Base-by-base conservation (phyloP, 208 protist genomes). In the Leishmania tropica region DNA sequence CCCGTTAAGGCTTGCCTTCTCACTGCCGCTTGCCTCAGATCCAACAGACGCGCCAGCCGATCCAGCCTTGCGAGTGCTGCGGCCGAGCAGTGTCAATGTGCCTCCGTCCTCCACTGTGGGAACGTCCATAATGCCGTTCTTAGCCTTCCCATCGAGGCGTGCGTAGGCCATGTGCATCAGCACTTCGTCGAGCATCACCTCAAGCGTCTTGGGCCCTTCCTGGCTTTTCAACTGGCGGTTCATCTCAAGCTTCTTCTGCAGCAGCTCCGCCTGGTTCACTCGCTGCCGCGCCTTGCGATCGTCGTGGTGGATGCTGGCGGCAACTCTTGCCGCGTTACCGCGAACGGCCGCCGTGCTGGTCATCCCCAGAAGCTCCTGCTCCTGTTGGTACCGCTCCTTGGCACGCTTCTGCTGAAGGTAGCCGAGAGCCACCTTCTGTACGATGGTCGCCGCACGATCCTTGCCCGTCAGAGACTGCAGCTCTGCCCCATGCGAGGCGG, bases 191-290 rank as follows among this genome's bases (percentile, higher is more conserved):
- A 98, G 90, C 92, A 99, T 98, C 80, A 92, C 91, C 85, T 99
- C 97, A 89, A 98, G 97, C 83, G 96, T 98, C 78, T 97, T 91
- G 51, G 94, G 93, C 3, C 97, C 98, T 77, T 99, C 97, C 74
- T 96, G 91, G 11, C 92, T 89, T 70, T 94, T 92, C 47, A 99
- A 87, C 80, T 95, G 83, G 54, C 74, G 58, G 81, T 96, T 86
- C 80, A 98, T 86, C 72, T 93, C 90, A 0, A 93, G 72, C n/a
- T 92, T 90, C 80, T 95, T 93, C 70, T 96, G 88, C 68, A 86
- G 83, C 78, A 98, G 93, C 84, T 98, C 93, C 8, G 92, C 89
- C 35, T 96, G 82, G 85, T 99, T 98, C 87, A 98, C 89, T 42
- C 83, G 85, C 87, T 99, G 97, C 21, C 91, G 89, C 0, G 95